phyloP scores from a whole-genome alignment of 2,329 filamentous ascomycete species.

The Epichloe aotearoae region DNA sequence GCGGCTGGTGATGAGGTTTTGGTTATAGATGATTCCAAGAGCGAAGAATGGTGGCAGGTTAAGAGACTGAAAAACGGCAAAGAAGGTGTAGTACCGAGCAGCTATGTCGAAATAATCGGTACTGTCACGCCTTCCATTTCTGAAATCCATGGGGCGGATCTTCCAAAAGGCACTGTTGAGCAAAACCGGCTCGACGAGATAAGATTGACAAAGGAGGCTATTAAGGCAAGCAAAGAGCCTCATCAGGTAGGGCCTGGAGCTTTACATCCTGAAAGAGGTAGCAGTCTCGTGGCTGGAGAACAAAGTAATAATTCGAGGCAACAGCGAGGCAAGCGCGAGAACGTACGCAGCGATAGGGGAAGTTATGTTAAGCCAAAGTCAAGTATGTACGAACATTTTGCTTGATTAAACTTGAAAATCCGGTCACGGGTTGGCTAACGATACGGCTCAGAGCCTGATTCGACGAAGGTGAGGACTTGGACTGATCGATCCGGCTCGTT shows the following conservation, averaged over 20 bases:
- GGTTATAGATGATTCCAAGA: conserved; percentile 78
- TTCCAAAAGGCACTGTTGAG: conserved; percentile 53
- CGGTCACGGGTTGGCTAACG: background rate
- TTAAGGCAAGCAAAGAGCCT: conserved; percentile 46
- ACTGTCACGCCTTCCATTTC: conserved; percentile 39
- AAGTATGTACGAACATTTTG: conserved; percentile 40
- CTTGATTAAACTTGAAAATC: background rate
- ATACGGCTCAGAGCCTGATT: conserved; percentile 59
- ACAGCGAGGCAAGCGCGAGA: conserved; percentile 62
- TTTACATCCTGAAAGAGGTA: conserved; percentile 63
- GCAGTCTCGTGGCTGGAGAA: conserved; percentile 58
- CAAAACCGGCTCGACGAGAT: conserved; percentile 71
- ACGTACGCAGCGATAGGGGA: conserved; percentile 43
- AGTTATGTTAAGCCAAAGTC: conserved; percentile 48
- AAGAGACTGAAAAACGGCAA: conserved; percentile 80
- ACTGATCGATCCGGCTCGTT: conserved; percentile 92
- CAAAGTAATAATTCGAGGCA: conserved; percentile 53
- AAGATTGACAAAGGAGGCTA: conserved; percentile 66
- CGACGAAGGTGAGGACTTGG: conserved; percentile 76
- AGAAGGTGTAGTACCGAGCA: conserved; percentile 91
- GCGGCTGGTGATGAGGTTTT: conserved; percentile 81
- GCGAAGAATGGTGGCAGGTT: conserved; percentile 98
- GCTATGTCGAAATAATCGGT: conserved; percentile 83
- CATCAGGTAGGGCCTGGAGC: conserved; percentile 63
- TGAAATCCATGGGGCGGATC: conserved; percentile 31